Evolutionary conservation across 768 basidiomycete species (phyloP).

Genomic region (Clitopilus hobsonii): DNA sequence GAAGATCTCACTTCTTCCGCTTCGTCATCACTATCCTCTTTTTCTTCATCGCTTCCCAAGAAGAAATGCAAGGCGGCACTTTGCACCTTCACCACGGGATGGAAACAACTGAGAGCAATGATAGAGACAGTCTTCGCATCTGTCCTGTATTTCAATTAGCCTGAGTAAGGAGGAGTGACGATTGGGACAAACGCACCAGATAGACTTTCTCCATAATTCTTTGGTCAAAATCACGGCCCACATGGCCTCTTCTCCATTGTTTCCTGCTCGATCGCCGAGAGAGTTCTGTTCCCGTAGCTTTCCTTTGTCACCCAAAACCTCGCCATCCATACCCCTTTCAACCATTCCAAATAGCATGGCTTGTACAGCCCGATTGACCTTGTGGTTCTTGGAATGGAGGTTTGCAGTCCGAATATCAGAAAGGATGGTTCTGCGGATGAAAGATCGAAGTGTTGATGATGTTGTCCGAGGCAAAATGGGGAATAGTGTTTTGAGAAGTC

Average conservation of each 20-base stretch:
- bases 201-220: conserved; percentile 90
- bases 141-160: conserved; percentile 52
- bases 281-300: conserved; percentile 41
- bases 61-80: conserved; percentile 95
- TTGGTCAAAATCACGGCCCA: conserved; percentile 95
- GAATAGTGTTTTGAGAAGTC: conserved; percentile 87
- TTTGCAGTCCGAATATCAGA: conserved; percentile 93
- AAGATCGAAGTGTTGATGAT: conserved; percentile 74
- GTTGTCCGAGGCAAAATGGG: conserved; percentile 93
- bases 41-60: conserved; percentile 80
- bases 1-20: conserved; percentile 43
- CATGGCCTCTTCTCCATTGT: conserved; percentile 82
- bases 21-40: conserved; percentile 69
- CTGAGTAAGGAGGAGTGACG: too few species aligned
- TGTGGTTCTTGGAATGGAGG: conserved; percentile 83
- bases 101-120: conserved; percentile 86
- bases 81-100: conserved; percentile 92
- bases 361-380: conserved; percentile 93
- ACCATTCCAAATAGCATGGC: conserved; percentile 96
- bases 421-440: conserved; percentile 91
- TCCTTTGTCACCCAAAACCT: conserved; percentile 81
- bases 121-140: conserved; percentile 93
- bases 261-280: conserved; percentile 32
- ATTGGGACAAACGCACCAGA: conserved; percentile 68
- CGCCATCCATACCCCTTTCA: conserved; percentile 82